Base-by-base conservation (phyloP, 164 flowering plant genomes). In the Magnolia changhungtana region DNA sequence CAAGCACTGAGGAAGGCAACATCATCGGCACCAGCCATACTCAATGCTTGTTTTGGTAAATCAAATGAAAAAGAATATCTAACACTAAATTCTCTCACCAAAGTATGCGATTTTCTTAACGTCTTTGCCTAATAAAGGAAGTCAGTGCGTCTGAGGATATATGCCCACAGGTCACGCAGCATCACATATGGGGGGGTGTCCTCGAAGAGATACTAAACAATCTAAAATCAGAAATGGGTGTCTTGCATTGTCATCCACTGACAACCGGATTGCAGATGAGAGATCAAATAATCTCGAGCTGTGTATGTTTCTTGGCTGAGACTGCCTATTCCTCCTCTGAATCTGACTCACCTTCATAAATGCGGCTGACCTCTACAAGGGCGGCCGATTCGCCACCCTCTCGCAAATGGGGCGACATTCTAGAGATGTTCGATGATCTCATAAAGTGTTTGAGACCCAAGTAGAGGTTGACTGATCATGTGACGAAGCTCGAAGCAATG, bases 341-440 rank as follows among this genome's bases (percentile, higher is more conserved):
- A 64, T 82, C 76, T 4, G 90, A 88, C 18, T 84, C 90, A 20
- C 74, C 86, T 78, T 87, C 96, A 45, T 96, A 98, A 98, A 94
- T 94, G 94, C 81, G 88, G 52, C 87, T 84, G 71, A 72, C 80
- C 7, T 87, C 96, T 37, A 52, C 81, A 45, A 89, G 83, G 77
- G 75, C 19, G 29, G 75, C 21, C n/a, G 67, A 78, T 8, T 70
- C 82, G 11, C 78, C 80, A 20, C 67, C 82, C 77, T 75, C 82
- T 2, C 78, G 16, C 6, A 85, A 77, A 77, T 92, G 97, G 98
- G 90, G 85, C 4, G 76, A 78, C 14, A 11, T 73, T 45, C 76
- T 78, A 24, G 95, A 88, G 79, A 92, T 96, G 98, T 87, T 90
- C 68, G 80, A 77, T 49, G 93, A 96, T 77, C 91, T 96, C 51